Base-by-base conservation (phyloP, 352 stramenopile genomes). In the Globisporangium recalcitrans region DNA sequence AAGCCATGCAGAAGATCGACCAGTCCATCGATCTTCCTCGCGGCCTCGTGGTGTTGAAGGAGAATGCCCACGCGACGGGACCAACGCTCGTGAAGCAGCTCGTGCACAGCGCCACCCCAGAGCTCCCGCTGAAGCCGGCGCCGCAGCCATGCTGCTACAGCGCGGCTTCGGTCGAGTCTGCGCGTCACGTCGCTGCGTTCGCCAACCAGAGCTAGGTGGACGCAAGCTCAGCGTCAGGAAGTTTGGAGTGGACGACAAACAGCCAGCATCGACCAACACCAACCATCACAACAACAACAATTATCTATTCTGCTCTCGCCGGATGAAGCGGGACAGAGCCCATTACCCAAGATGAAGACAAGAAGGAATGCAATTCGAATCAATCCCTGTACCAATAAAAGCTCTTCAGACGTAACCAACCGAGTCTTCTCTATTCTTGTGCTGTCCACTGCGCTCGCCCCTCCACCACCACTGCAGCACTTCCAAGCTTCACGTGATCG, bases 1-100 rank as follows among this genome's bases (percentile, higher is more conserved):
- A 83, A 55, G 63, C 79, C 31, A 87, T 89, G 77, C 74, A 87
- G 48, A 60, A 44, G 26, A 49, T 88, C 27, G 74, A 85, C 36
- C 27, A 63, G 49, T 77, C 78, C 24, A 88, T 74, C 48, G 69
- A 74, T n/a, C 54, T 71, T 22, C 77, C 75, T 27, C 67, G 72
- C 4, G 65, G 65, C 3, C 69, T 82, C 2, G 67, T 82, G 36
- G 61, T 82, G 32, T 66, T 80, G 29, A 73, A 68, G 42, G 73
- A 85, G 60, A 78, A 71, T 36, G 67, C 64, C 3, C 72, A 79
- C 31, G 71, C 71, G 13, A 80, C 72, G 16, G 73, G 73, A 9
- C 67, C 69, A 7, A 77, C 72, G 47, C 73, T 77, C 27, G 62
- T 79, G 26, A 81, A 80, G 65, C 69, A 80, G 60, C 68, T 81